Conservation (phyloP, 2,329 filamentous ascomycete genomes). For the Exophiala lecanii-corni region DNA sequence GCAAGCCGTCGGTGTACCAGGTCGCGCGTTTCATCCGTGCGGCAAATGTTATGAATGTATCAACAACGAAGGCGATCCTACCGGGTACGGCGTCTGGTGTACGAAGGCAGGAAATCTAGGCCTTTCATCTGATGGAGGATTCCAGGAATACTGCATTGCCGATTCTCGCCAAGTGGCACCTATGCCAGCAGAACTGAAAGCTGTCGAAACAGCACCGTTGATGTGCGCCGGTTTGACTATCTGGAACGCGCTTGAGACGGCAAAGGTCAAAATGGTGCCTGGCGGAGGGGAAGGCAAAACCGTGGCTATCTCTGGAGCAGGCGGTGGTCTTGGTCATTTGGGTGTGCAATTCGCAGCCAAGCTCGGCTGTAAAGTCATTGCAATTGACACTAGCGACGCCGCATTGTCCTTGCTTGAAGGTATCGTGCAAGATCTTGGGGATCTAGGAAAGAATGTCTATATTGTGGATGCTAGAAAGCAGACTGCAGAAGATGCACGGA, state of each 20-base stretch:
- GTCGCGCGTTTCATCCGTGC: conserved; percentile 14
- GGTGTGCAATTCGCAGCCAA: conserved; percentile 32
- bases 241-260: conserved; percentile 37
- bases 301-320: conserved; percentile 36
- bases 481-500: conserved; percentile 17
- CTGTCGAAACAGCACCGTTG: conserved; percentile 37
- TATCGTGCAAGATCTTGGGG: conserved; percentile 16
- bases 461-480: conserved; percentile 33
- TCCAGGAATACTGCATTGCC: conserved; percentile 26
- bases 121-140: conserved; percentile 24
- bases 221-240: conserved; percentile 44
- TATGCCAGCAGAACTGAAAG: conserved; percentile 27
- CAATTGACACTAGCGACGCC: conserved; percentile 31
- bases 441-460: conserved; percentile 26
- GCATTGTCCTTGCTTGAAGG: conserved; percentile 28
- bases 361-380: conserved; percentile 32
- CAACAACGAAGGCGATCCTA: conserved; percentile 16
- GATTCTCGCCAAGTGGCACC: conserved; percentile 30
- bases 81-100: conserved; percentile 23
- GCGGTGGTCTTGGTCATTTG: conserved; percentile 32
- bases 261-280: conserved; percentile 20
- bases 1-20: conserved; percentile 17
- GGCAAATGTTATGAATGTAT: conserved; percentile 20
- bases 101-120: conserved; percentile 15
- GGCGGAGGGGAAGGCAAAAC: conserved; percentile 29